These are phyloP conservation scores for Globisporangium radiosum DNA, from an alignment of 352 stramenopile genomes.

Conservation along the genomic window DNA sequence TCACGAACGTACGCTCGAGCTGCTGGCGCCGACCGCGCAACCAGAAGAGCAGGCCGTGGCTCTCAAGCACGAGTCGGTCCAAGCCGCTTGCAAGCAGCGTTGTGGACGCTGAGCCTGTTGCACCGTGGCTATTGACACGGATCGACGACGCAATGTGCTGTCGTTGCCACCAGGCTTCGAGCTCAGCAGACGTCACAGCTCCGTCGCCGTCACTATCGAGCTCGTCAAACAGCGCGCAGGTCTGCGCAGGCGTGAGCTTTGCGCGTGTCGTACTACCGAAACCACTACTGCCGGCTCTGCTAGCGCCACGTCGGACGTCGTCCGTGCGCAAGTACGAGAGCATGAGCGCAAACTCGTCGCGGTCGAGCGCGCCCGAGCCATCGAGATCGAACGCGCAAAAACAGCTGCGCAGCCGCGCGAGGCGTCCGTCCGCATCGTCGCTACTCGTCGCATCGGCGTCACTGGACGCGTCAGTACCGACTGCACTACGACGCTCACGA, in stretches of 20 bases:
- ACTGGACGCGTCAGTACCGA: background rate
- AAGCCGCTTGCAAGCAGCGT: slow-evolving; percentile 29
- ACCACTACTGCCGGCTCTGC: background rate
- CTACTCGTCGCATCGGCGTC: background rate
- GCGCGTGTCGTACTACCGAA: background rate
- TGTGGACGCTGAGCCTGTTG: slow-evolving; percentile 24
- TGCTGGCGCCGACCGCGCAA: slow-evolving; percentile 35
- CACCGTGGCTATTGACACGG: background rate
- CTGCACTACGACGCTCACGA: background rate
- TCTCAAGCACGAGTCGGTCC: slow-evolving; percentile 29
- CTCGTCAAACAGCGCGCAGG: slow-evolving; percentile 31
- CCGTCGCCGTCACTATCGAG: slow-evolving; percentile 27
- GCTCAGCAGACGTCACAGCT: slow-evolving; percentile 24
- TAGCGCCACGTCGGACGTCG: slow-evolving; percentile 7
- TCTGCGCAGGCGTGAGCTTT: slow-evolving; percentile 25
- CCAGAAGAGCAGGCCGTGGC: slow-evolving; percentile 40
- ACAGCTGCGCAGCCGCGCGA: slow-evolving; percentile 28
- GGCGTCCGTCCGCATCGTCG: slow-evolving; percentile 4
- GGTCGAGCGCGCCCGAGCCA: slow-evolving; percentile 32
- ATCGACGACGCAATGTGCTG: slow-evolving; percentile 6
- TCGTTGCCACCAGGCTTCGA: slow-evolving; percentile 33
- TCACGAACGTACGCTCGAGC: slow-evolving; percentile 44
- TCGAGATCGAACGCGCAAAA: slow-evolving; percentile 46
- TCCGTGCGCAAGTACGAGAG: slow-evolving; percentile 28
- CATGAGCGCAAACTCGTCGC: slow-evolving; percentile 47